Evolutionary conservation across 2,329 filamentous ascomycete species (phyloP).

Genomic region (Stemphylium vesicarium): DNA sequence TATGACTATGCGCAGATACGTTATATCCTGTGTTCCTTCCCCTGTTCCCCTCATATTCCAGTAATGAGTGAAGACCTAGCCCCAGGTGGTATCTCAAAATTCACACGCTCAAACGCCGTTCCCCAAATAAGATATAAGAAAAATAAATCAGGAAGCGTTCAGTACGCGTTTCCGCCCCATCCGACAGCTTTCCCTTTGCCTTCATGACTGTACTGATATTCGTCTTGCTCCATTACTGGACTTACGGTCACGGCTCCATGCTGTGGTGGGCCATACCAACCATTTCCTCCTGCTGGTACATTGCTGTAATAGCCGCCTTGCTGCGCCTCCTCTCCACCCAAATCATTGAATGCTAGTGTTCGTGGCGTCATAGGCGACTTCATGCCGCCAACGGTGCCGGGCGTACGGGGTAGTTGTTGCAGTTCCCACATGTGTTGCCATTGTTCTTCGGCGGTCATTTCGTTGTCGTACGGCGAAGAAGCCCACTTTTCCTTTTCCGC

Average conservation of each 20-base stretch:
- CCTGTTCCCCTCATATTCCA: neutral
- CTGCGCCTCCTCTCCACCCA: constrained; percentile 27
- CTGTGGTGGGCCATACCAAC: constrained; percentile 15
- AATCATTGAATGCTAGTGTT: constrained; percentile 40
- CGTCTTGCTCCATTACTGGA: constrained; percentile 29
- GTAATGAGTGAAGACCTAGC: constrained; percentile 21
- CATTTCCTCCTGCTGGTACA: constrained; percentile 13
- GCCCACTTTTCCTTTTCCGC: constrained; percentile 47
- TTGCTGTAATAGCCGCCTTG: constrained; percentile 22
- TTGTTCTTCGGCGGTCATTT: constrained; percentile 47
- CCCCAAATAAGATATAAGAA: constrained; percentile 1
- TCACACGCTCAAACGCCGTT: constrained; percentile 26
- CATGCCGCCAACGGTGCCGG: constrained; percentile 38
- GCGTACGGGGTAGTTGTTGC: constrained; percentile 47
- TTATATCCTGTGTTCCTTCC: neutral
- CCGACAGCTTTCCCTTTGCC: constrained; percentile 23
- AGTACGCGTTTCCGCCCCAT: constrained; percentile 20
- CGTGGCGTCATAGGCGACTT: constrained; percentile 44
- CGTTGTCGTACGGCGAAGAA: constrained; percentile 33
- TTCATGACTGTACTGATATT: constrained; percentile 27
- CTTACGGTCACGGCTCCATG: constrained; percentile 21
- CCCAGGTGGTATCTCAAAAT: constrained; percentile 25
- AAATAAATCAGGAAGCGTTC: neutral
- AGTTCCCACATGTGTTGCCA: constrained; percentile 53
- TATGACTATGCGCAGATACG: neutral